Percentiles rank a stretch among this genome's conserved stretches.
Evolutionary conservation across 2,329 filamentous ascomycete species (phyloP).

Genomic region (Stagonosporopsis rhizophila): DNA sequence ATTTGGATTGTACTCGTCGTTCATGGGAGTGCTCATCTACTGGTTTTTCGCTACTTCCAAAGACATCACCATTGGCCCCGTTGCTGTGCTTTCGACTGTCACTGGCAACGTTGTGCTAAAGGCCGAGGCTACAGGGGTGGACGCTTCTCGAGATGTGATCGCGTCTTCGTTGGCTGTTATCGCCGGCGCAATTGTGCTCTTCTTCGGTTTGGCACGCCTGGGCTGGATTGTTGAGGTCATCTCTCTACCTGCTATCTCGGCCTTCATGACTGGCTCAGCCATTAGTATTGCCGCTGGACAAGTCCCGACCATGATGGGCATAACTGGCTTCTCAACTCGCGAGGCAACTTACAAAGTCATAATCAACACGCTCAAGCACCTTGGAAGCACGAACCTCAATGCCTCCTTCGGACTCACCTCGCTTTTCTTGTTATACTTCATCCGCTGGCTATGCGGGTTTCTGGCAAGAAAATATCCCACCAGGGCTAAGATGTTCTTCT

Average conservation of each 20-base stretch:
- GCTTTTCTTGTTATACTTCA: conserved; percentile 75
- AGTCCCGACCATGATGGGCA: conserved; percentile 80
- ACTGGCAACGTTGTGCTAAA: conserved; percentile 78
- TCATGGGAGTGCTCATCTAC: conserved; percentile 94
- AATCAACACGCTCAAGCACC: conserved; percentile 81
- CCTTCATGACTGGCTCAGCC: conserved; percentile 98
- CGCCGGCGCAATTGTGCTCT: conserved; percentile 78
- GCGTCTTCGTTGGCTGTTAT: conserved; percentile 74
- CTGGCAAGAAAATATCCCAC: conserved; percentile 72
- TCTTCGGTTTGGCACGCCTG: conserved; percentile 78
- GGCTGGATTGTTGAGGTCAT: conserved; percentile 97
- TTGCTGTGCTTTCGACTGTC: conserved; percentile 92
- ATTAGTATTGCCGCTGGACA: conserved; percentile 88
- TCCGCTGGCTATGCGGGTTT: conserved; percentile 67
- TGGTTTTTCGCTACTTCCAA: conserved; percentile 99
- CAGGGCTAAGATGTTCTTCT: conserved; percentile 80
- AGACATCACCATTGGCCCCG: conserved; percentile 96
- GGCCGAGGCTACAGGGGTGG: conserved; percentile 55
- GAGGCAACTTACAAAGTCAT: conserved; percentile 83
- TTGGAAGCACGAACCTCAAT: conserved; percentile 68
- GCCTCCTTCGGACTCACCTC: conserved; percentile 88
- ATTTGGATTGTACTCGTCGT: conserved; percentile 92
- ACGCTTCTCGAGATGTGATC: conserved; percentile 53
- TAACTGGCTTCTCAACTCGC: conserved; percentile 75
- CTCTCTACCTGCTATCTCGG: conserved; percentile 85